Percentiles rank a stretch among this genome's conserved stretches.
Evolutionary conservation across 129 eudicot genomes (phyloP).

Genomic region (Calendula officinalis): DNA sequence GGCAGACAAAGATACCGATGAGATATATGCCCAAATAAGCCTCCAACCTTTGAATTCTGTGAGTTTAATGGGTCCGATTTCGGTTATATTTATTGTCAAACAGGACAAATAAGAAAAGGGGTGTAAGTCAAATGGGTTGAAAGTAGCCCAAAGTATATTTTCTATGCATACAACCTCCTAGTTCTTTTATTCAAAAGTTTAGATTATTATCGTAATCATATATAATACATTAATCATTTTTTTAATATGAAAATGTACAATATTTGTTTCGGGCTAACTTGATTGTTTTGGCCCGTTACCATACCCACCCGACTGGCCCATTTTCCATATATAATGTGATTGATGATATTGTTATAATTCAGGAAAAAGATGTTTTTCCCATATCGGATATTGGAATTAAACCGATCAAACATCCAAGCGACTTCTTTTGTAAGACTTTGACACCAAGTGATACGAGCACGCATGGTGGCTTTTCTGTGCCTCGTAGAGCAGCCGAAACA

Average conservation of each 20-base stretch:
- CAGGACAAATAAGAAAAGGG: neutral
- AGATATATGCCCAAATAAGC: constrained; percentile 82
- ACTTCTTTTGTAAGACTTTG: constrained; percentile 81
- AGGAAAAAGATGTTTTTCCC: constrained; percentile 80
- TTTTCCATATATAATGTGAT: neutral
- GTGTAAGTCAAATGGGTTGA: neutral
- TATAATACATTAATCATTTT: neutral
- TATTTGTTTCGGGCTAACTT: neutral
- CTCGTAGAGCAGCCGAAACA: constrained; percentile 86
- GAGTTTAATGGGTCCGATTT: constrained; percentile 24
- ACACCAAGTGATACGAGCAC: constrained; percentile 93
- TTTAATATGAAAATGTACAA: neutral
- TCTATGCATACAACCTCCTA: neutral
- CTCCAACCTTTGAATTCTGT: constrained; percentile 80
- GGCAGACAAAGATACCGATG: constrained; percentile 89
- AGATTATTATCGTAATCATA: neutral
- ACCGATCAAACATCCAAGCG: constrained; percentile 68
- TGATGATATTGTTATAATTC: neutral
- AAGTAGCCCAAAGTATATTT: neutral
- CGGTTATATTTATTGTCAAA: neutral
- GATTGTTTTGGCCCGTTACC: constrained; percentile 2
- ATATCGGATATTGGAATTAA: constrained; percentile 62
- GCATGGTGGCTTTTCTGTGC: constrained; percentile 92
- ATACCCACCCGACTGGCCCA: neutral
- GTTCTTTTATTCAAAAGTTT: neutral